Conservation (phyloP, 2,329 filamentous ascomycete genomes). For the Colletotrichum tofieldiae region DNA sequence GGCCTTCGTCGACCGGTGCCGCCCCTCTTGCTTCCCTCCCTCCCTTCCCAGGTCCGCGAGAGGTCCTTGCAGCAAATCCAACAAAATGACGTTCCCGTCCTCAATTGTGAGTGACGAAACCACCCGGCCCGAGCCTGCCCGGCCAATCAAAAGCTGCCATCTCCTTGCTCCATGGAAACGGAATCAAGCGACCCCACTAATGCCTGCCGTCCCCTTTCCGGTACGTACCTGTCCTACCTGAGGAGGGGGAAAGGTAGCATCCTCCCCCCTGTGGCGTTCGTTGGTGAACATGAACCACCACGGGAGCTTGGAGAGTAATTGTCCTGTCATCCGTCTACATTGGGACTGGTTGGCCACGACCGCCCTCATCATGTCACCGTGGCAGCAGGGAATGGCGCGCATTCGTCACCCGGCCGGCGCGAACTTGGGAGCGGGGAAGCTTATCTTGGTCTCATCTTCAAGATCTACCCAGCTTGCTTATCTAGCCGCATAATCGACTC, state of each 20-base stretch:
- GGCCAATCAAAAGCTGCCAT: slow-evolving; percentile 4
- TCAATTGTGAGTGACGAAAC: slow-evolving; percentile 34
- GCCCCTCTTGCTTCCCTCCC: background rate
- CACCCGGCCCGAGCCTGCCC: background rate
- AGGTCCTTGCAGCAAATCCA: slow-evolving; percentile 34
- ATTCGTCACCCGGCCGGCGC: background rate
- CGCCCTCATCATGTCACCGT: slow-evolving; percentile 4
- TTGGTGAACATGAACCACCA: slow-evolving; percentile 15
- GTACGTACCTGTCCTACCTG: background rate
- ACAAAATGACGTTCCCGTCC: slow-evolving; percentile 38
- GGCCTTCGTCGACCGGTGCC: background rate
- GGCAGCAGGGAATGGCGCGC: slow-evolving; percentile 12
- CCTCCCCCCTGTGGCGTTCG: slow-evolving; percentile 25
- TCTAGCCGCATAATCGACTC: background rate
- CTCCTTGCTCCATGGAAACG: slow-evolving; percentile 5
- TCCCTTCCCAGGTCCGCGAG: slow-evolving; percentile 7
- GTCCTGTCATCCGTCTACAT: slow-evolving; percentile 18
- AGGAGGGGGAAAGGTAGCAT: background rate
- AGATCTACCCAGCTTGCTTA: background rate
- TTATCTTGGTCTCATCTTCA: background rate
- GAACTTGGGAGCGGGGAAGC: slow-evolving; percentile 7
- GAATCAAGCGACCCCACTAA: background rate
- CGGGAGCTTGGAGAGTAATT: background rate
- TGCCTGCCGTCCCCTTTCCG: background rate
- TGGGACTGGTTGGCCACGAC: background rate